Evolutionary conservation across 371 early-diverging fungal genomes (phyloP), one percentile per base, ranked within the genome.

Genomic region (Mortierella sp.): DNA sequence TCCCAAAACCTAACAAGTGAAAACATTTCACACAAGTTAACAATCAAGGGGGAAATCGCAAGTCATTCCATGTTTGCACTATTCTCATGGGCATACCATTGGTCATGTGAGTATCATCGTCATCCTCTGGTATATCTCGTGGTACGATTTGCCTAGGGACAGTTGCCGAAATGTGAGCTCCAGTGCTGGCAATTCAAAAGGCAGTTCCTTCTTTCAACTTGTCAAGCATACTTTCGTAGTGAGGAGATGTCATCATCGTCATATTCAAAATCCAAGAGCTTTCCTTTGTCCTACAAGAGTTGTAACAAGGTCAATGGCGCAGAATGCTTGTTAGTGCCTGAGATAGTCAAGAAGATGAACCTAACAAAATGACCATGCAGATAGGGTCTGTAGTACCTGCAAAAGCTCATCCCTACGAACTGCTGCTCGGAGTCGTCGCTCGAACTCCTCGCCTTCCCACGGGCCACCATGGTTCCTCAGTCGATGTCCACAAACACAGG

Each of bases 401-500:
- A 82, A 58, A 45, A 83, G 58, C 49, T 85, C 83, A 43, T 82
- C 77, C 17, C 83, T 73, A n/a, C 83, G 73, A 10, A 78, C 65
- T 13, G 83, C 85, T 2, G 83, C 83, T 47, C 81, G 73, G 12
- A 85, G 55, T 47, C 85, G 66, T 51, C 85, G 66, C 10, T 68
- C 71, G 57, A 79, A 69, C 27, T 85, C 85, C 17, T 77, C 72
- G 28, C 82, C 78, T n/a, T 70, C 70, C 76, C 76, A 74, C 16
- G 76, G 68, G 31, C 79, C 83, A 14, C 83, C 72, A 65, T 85
- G 85, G 13, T 58, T 48, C 27, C 71, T 70, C 8, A 80, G 62
- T 21, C 73, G 79, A 58, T 85, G 85, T 10, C 82, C 81, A 68
- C 85, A 85, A 1, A 60, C 60, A 63, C 85, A 85, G 6, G 61